A percentile compares a stretch with the other conserved stretches of the same genome.
phyloP scores from a whole-genome alignment of 805 yeast species.

The Zygotorulaspora danielsina region DNA sequence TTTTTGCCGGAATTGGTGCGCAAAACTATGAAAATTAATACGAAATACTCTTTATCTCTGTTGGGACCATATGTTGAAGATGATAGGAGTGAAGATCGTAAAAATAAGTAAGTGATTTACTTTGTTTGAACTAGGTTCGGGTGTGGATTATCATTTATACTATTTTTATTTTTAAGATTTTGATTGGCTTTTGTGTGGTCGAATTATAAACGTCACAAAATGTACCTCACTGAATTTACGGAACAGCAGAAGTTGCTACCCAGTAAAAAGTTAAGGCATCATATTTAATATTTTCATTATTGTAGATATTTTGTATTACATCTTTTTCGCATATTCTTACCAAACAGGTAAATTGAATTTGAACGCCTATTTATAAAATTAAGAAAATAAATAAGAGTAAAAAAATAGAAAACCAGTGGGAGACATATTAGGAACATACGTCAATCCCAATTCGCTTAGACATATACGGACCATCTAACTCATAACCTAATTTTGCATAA shows the following conservation, averaged over 20 bases:
- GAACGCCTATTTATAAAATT: no score
- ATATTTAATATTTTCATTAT: no score
- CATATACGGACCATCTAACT: constrained; percentile 95
- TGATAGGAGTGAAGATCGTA: constrained; percentile 7
- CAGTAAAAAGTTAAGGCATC: no score
- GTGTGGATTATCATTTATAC: background rate
- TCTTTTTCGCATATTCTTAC: no score
- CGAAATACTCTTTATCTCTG: constrained; percentile 24
- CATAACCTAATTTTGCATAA: constrained; percentile 87
- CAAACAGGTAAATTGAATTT: no score
- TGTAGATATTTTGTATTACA: no score
- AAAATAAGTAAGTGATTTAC: constrained; percentile 6
- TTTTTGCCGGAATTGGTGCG: constrained; percentile 50
- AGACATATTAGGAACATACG: no score
- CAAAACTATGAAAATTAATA: constrained; percentile 16
- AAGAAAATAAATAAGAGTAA: constrained; percentile 4
- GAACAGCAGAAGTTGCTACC: no score
- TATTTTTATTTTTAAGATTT: no score
- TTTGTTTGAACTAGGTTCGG: background rate
- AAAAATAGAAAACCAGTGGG: background rate
- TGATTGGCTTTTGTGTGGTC: background rate
- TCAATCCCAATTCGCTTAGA: constrained; percentile 54
- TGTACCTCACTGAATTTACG: no score
- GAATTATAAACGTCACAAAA: no score
- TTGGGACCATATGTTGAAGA: constrained; percentile 11